Evolutionary conservation across 1,284 basidiomycete species (phyloP), one percentile per base, ranked within the genome.

Genomic region (Rhodotorula sp.): DNA sequence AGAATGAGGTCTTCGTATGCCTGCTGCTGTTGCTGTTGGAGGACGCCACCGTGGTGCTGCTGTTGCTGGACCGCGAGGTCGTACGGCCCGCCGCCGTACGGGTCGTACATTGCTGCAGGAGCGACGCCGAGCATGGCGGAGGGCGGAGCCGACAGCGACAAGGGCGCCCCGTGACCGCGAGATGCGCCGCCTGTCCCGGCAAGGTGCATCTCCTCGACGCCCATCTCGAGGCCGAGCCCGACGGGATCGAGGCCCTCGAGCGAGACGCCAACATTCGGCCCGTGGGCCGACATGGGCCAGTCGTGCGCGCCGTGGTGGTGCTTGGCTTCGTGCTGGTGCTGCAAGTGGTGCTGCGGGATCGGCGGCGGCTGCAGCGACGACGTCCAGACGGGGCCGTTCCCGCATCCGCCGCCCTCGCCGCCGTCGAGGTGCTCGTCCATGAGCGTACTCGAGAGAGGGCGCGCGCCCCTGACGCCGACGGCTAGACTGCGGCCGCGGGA

Each of bases 211-310:
- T 65, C 64, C 49, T 65, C 64, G 41, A 65, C 49, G 49, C 56
- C 19, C 56, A 65, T 59, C 64, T 65, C 64, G 64, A 65, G 64
- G 2, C 64, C 64, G 34, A 65, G 56, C 10, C 64, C 64, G 64
- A 65, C 55, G 3, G 45, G 57, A 12, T 49, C 64, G 23, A 44
- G 48, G 23, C 23, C 23, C 19, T n/a, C 23, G 16, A 34, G 53
- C 7, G 25, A 7, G 27, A 8, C 53, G 7, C 17, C 53, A 27
- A 3, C 27, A 5, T 54, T n/a, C 52, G 45, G 34, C 50, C 17
- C 52, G 17, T 23, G 42, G 23, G 49, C 49, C 49, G 49, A 7
- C 49, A 14, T 16, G 4, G 21, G 5, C 48, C 60, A 42, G 23
- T 34, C 53, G 53, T 23, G 5, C 19, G 48, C 8, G 19, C 25